Percentiles rank a stretch among this genome's conserved stretches.
phyloP scores from a whole-genome alignment of 805 yeast genomes.

The Metschnikowia shivogae region DNA sequence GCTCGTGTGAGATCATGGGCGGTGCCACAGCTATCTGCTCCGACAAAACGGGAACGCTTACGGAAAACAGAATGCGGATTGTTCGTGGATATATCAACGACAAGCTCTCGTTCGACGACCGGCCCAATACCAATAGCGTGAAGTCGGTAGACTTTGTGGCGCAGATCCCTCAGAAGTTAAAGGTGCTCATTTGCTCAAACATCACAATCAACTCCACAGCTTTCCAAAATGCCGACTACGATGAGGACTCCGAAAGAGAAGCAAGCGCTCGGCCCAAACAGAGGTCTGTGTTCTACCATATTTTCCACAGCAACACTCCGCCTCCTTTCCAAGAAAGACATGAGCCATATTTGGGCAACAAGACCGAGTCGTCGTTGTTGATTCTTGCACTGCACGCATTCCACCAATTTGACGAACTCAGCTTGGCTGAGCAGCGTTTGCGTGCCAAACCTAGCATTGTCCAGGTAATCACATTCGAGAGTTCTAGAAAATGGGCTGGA shows the following conservation, averaged over 20 bases:
- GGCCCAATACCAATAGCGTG: slow-evolving; percentile 24
- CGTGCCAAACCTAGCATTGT: slow-evolving; percentile 36
- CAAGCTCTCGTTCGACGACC: slow-evolving; percentile 42
- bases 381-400: slow-evolving; percentile 59
- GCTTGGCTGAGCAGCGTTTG: slow-evolving; percentile 41
- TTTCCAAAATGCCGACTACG: slow-evolving; percentile 61
- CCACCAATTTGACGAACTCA: slow-evolving; percentile 37
- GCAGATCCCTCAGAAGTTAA: slow-evolving; percentile 20
- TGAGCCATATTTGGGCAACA: slow-evolving; percentile 82
- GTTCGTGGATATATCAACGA: slow-evolving; percentile 54
- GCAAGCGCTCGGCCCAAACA: slow-evolving; percentile 28
- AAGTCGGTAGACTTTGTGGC: slow-evolving; percentile 23
- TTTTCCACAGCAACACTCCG: slow-evolving; percentile 17
- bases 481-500: slow-evolving; percentile 91
- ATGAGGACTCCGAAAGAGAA: slow-evolving; percentile 26
- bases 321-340: slow-evolving; percentile 11
- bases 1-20: slow-evolving; percentile 98
- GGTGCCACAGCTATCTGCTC: slow-evolving; percentile 96
- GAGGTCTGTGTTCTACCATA: slow-evolving; percentile 25
- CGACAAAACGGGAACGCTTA: slow-evolving; percentile 93
- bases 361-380: slow-evolving; percentile 89
- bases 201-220: slow-evolving; percentile 83
- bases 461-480: slow-evolving; percentile 86
- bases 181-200: slow-evolving; percentile 43
- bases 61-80: slow-evolving; percentile 90